These are phyloP conservation scores for Suillus sp. DNA, from an alignment of 768 basidiomycete species.

Conservation along the genomic window DNA sequence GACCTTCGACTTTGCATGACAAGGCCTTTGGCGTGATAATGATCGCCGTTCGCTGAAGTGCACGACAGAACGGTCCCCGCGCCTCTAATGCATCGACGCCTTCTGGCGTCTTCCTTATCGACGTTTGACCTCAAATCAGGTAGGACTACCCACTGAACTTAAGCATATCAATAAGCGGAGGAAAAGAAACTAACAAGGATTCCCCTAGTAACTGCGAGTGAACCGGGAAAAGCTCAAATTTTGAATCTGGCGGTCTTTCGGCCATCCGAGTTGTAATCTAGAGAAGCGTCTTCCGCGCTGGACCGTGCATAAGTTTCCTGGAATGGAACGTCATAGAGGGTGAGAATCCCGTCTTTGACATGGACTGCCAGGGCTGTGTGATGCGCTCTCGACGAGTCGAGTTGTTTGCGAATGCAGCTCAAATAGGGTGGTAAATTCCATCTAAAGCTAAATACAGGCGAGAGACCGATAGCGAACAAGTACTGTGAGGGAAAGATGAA, in stretches of 20 bases:
- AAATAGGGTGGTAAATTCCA: conserved; percentile 80
- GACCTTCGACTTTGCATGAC: conserved; percentile 1
- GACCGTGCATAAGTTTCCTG: conserved; percentile 79
- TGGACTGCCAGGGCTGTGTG: conserved; percentile 63
- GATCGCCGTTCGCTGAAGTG: conserved; percentile 37
- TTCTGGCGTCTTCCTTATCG: conserved; percentile 1
- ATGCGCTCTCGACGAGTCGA: conserved; percentile 78
- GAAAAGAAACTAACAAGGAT: conserved; percentile 92
- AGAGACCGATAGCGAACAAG: conserved; percentile 85
- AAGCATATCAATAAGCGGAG: conserved; percentile 90
- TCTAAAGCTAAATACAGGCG: conserved; percentile 84
- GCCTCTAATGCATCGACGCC: neutral
- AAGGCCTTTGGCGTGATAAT: conserved; percentile 51
- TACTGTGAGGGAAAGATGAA: conserved; percentile 84
- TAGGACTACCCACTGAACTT: conserved; percentile 85
- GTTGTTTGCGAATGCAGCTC: conserved; percentile 88
- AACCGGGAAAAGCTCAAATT: conserved; percentile 85
- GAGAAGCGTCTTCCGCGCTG: conserved; percentile 73
- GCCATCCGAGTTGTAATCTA: conserved; percentile 76
- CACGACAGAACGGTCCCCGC: neutral
- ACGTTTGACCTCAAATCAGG: conserved; percentile 75
- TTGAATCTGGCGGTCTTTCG: conserved; percentile 67
- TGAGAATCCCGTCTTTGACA: conserved; percentile 69
- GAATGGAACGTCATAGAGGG: conserved; percentile 81
- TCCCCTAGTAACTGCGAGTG: conserved; percentile 88